Percentiles rank a stretch among this genome's conserved stretches.
phyloP scores from a whole-genome alignment of 2,329 filamentous ascomycete species.

The Sclerotinia borealis region DNA sequence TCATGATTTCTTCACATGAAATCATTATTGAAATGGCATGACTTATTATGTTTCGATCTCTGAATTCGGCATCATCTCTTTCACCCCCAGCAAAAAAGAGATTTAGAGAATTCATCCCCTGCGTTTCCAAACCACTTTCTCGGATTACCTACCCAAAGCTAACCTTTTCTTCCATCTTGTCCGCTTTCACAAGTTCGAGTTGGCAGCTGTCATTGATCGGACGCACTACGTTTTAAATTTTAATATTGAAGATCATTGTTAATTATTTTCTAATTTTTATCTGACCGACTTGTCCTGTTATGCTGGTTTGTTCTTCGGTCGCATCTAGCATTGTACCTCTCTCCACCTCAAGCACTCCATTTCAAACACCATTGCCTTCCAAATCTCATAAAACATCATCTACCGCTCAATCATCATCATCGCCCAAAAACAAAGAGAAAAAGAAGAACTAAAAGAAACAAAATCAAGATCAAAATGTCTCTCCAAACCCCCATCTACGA shows the following conservation, averaged over 20 bases:
- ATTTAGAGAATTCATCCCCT: neutral
- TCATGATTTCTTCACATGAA: neutral
- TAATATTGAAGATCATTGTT: neutral
- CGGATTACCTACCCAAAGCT: neutral
- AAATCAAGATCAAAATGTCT: neutral
- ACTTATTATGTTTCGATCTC: neutral
- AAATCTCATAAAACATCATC: neutral
- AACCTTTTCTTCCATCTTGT: neutral
- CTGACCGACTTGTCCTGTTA: neutral
- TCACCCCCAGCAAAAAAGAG: neutral
- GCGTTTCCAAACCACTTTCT: neutral
- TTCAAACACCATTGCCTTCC: neutral
- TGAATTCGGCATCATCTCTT: neutral
- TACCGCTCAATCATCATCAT: neutral
- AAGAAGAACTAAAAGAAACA: neutral
- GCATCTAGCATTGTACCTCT: neutral
- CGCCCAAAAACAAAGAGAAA: neutral
- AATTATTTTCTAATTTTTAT: neutral
- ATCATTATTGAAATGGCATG: too few relatives aligned
- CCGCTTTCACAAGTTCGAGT: neutral
- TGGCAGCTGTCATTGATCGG: neutral
- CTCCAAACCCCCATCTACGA: slow-evolving; percentile 3
- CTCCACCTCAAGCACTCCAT: neutral
- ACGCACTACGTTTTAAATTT: neutral
- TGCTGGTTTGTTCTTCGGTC: neutral